Base-by-base conservation (phyloP, 2,329 filamentous ascomycete genomes). In the Apiospora hydei region DNA sequence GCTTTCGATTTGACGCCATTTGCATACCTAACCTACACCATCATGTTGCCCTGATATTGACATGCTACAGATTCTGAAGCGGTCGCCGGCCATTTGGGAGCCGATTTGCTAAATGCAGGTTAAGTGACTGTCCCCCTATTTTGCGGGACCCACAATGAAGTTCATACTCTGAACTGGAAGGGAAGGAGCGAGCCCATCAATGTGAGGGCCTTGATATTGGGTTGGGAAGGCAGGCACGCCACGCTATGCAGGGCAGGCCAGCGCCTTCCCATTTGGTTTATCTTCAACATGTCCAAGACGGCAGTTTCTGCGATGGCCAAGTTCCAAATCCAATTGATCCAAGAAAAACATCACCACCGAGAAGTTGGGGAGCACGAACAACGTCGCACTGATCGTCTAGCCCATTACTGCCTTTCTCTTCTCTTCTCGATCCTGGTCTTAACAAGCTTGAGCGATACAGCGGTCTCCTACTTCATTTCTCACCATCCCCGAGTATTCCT, bases 141-240 rank as follows among this genome's bases (percentile, higher is more conserved):
- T 18, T 34, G 5, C 6, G 3, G 53, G 53, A 5, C 7, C 53
- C 53, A 61, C 53, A 61, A 16, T 61, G 21, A 18, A 34, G 3
- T 3, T 61, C 53, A 10, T 30, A 61, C 34, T 34, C 18, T 34
- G 14, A 61, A 61, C 3, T 38, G 53, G 16, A 61, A 61, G 57
- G 57, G 57, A 64, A 64, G 57, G 57, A 64, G 57, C 57, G 34
- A 64, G 57, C 30, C 16, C 21, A 41, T n/a, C n/a, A n/a, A n/a
- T 11, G 34, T 64, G 34, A 64, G 21, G 21, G 13, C n/a, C n/a
- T 30, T 13, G 30, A 57, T 21, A 18, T n/a, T 61, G 53, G 34
- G 38, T 41, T 64, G 21, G 57, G 21, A 41, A 64, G 57, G 57
- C 34, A 64, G 57, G 57, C 57, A n/a, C 34, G 57, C 34, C 57